A percentile compares a stretch with the other conserved stretches of the same genome.
These are phyloP conservation scores for Neurospora terricola DNA, from an alignment of 495 filamentous ascomycete species.

Conservation along the genomic window DNA sequence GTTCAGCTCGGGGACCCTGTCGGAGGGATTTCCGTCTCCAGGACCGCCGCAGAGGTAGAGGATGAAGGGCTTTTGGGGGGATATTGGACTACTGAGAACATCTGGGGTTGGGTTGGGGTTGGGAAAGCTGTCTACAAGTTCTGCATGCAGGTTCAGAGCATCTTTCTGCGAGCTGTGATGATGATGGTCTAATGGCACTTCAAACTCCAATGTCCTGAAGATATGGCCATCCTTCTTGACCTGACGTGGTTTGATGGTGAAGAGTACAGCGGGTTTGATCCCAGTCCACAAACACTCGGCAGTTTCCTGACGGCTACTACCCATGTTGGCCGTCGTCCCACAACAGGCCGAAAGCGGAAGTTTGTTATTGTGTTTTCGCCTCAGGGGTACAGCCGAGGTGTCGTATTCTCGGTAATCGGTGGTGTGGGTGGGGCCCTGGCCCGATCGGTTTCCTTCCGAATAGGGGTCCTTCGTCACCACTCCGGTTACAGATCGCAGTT, in stretches of 20 bases:
- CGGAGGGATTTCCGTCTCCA: conserved; percentile 56
- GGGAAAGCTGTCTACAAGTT: conserved; percentile 7
- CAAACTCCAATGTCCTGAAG: conserved; percentile 1
- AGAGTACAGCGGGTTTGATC: background rate
- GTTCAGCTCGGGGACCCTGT: conserved; percentile 50
- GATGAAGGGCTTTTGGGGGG: background rate
- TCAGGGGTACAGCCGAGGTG: background rate
- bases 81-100: background rate
- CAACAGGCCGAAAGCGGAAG: background rate
- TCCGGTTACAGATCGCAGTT: background rate
- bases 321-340: background rate
- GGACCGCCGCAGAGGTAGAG: conserved; percentile 60
- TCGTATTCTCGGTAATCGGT: background rate
- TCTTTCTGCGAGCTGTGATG: background rate
- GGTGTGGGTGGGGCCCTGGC: background rate
- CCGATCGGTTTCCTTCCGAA: background rate
- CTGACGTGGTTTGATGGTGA: background rate
- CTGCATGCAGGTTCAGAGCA: conserved; percentile 6
- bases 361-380: background rate
- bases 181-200: conserved; percentile 13
- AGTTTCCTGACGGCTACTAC: background rate
- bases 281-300: background rate
- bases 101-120: background rate
- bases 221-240: background rate
- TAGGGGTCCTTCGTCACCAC: background rate